Percentiles rank a stretch among this genome's conserved stretches.
phyloP scores from a whole-genome alignment of 106 monocot species.

The Iris macrosiphon region DNA sequence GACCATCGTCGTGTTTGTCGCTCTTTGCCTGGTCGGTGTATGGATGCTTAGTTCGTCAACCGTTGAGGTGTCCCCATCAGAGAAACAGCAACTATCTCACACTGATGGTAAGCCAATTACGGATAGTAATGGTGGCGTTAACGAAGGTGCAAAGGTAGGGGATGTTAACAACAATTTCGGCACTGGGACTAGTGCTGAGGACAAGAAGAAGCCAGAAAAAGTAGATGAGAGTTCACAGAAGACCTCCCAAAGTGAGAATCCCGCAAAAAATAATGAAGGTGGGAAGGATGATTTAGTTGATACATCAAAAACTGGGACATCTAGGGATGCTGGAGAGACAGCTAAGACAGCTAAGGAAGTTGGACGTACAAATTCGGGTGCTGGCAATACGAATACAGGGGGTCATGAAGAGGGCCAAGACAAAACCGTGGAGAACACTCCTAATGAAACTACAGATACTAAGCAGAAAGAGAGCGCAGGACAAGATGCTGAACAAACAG shows the following conservation, averaged over 20 bases:
- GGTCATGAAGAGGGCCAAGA: constrained; percentile 7
- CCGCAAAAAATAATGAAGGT: too few species aligned
- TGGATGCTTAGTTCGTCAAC: constrained; percentile 90
- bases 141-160: constrained; percentile 18
- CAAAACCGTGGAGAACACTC: constrained; percentile 1
- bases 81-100: constrained; percentile 16
- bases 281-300: constrained; percentile 11
- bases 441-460: constrained; percentile 8
- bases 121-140: constrained; percentile 19
- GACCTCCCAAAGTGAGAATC: constrained; percentile 11
- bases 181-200: constrained; percentile 7
- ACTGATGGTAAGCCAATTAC: constrained; percentile 18
- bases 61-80: constrained; percentile 30
- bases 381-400: not conserved
- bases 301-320: constrained; percentile 13
- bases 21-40: constrained; percentile 70
- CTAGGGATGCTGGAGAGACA: constrained; percentile 13
- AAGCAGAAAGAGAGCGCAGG: constrained; percentile 5
- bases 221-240: constrained; percentile 4
- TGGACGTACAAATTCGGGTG: constrained; percentile 11
- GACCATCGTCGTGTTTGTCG: constrained; percentile 64
- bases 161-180: constrained; percentile 5
- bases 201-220: constrained; percentile 8
- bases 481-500: constrained; percentile 15
- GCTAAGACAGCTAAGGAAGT: constrained; percentile 3